Conservation (phyloP, 306 rosid genomes). For the Medicago lupulina region DNA sequence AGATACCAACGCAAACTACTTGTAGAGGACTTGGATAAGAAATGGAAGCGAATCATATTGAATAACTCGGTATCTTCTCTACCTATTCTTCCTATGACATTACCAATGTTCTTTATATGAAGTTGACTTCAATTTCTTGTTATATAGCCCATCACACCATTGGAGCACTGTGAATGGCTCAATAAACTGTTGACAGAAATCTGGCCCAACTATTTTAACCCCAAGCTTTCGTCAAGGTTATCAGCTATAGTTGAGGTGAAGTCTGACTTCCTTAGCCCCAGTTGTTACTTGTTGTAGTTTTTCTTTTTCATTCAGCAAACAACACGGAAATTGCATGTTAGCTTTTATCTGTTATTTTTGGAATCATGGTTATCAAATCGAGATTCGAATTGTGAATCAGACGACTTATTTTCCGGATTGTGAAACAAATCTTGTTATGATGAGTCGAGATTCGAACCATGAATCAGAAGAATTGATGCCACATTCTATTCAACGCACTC, state of each 20-base stretch:
- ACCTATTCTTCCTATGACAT: conserved; percentile 13
- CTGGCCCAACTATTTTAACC: conserved; percentile 71
- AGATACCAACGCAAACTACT: conserved; percentile 72
- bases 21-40: conserved; percentile 85
- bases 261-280: conserved; percentile 28
- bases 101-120: conserved; percentile 25
- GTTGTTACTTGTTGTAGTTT: not conserved
- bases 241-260: conserved; percentile 82
- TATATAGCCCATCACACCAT: conserved; percentile 77
- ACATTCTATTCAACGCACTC: conserved; percentile 28
- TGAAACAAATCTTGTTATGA: no score
- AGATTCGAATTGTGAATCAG: no score
- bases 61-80: conserved; percentile 62
- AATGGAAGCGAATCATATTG: conserved; percentile 77
- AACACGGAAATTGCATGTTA: conserved; percentile 21
- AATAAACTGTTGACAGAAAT: conserved; percentile 79
- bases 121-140: conserved; percentile 39
- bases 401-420: no score
- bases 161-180: conserved; percentile 98
- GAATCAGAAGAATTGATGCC: no score
- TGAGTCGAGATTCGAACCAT: no score
- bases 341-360: not conserved
- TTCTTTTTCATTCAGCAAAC: conserved; percentile 2
- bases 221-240: conserved; percentile 76
- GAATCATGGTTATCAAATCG: no score